Evolutionary conservation across 179 eudicot genomes (phyloP).

Genomic region (Sideroxylon spinosum): DNA sequence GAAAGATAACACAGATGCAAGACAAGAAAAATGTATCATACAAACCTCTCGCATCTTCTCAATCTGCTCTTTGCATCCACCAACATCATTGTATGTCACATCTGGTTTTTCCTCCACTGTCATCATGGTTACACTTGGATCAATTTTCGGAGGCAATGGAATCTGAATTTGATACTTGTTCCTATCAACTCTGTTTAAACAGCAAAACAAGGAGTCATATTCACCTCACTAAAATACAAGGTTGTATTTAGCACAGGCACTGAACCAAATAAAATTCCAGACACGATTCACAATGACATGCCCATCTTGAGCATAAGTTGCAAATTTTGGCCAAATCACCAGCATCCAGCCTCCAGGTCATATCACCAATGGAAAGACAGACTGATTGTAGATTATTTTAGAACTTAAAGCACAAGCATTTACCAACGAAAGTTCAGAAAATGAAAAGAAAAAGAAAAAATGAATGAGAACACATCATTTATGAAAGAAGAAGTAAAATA

Average conservation of each 20-base stretch:
- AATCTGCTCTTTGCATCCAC: slow-evolving; percentile 97
- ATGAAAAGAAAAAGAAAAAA: too few species aligned
- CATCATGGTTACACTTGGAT: slow-evolving; percentile 98
- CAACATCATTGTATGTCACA: slow-evolving; percentile 94
- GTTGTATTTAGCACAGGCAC: background rate
- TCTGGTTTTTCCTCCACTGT: slow-evolving; percentile 97
- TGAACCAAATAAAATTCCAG: background rate
- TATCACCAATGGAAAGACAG: too few species aligned
- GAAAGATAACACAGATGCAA: too few species aligned
- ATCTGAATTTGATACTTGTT: slow-evolving; percentile 93
- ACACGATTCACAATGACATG: background rate
- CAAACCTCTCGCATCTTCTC: slow-evolving; percentile 91
- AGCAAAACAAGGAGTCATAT: background rate
- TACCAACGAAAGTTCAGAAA: too few species aligned
- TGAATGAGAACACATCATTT: too few species aligned
- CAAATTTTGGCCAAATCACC: too few species aligned
- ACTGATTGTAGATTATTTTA: too few species aligned
- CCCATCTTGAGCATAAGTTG: too few species aligned
- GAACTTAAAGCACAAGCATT: too few species aligned
- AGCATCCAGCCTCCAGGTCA: too few species aligned
- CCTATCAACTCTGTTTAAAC: slow-evolving; percentile 71
- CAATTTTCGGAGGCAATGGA: slow-evolving; percentile 94
- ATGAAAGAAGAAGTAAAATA: background rate
- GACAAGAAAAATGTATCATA: background rate
- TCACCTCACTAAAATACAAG: too few species aligned